phyloP scores from a whole-genome alignment of 768 basidiomycete genomes.

The Chalciporus sphaerocephalus region DNA sequence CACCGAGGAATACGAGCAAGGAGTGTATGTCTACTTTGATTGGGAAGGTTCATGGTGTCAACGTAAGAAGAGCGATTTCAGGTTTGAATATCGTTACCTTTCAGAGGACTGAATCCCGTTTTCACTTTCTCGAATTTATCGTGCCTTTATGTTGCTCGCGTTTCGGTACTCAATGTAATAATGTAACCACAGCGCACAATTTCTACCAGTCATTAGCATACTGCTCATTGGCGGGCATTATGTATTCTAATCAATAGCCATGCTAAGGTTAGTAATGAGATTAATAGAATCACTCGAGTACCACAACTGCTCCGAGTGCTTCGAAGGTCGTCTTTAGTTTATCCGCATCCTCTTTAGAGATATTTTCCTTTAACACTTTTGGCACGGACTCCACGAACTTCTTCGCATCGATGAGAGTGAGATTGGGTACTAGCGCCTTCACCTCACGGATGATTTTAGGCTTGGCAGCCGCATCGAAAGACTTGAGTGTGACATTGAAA shows the following conservation, averaged over 20 bases:
- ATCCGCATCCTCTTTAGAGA: conserved; percentile 96
- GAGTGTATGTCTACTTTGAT: conserved; percentile 98
- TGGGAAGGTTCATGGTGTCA: conserved; percentile 99
- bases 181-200: conserved; percentile 22
- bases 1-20: conserved; percentile 99
- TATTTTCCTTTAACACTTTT: conserved; percentile 88
- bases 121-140: not conserved
- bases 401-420: conserved; percentile 98
- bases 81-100: conserved; percentile 92
- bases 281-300: conserved; percentile 67
- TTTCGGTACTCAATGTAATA: conserved; percentile 25
- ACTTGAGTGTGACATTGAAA: conserved; percentile 92
- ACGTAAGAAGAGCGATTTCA: conserved; percentile 96
- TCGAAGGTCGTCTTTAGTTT: conserved; percentile 91
- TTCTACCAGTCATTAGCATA: conserved; percentile 14
- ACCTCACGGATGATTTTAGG: conserved; percentile 98
- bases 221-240: conserved; percentile 10
- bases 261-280: conserved; percentile 10
- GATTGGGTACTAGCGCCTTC: conserved; percentile 90
- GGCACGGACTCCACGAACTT: conserved; percentile 97
- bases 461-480: conserved; percentile 87
- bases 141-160: conserved; percentile 8
- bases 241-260: conserved; percentile 16
- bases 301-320: conserved; percentile 81
- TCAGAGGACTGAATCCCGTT: conserved; percentile 58